A percentile compares a stretch with the other conserved stretches of the same genome.
phyloP scores from a whole-genome alignment of 1,139 yeast genomes.

The Tardiomyces blankii region DNA sequence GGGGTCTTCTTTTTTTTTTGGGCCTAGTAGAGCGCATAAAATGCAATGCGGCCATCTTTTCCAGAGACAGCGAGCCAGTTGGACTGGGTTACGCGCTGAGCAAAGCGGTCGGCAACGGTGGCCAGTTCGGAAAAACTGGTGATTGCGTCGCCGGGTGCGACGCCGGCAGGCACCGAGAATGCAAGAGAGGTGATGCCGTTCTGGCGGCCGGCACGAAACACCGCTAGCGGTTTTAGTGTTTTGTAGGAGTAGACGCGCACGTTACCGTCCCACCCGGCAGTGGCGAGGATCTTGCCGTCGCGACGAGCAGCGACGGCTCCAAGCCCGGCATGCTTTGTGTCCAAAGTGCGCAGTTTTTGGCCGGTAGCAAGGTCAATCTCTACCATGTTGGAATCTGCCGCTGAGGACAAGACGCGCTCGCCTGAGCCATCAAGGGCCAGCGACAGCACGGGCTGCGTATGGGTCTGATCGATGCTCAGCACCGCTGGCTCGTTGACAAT shows the following conservation, averaged over 20 bases:
- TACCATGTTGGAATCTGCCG: constrained; percentile 25
- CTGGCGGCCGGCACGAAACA: constrained; percentile 20
- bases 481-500: constrained; percentile 2
- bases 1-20: no score
- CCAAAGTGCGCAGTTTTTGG: constrained; percentile 3
- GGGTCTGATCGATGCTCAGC: constrained; percentile 14
- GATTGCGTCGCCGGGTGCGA: not conserved
- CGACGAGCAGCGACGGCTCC: constrained; percentile 18
- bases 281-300: constrained; percentile 22
- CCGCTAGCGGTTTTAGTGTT: constrained; percentile 18
- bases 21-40: constrained; percentile 11
- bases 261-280: constrained; percentile 32
- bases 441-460: constrained; percentile 27
- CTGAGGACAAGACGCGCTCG: constrained; percentile 17
- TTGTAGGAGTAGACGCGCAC: constrained; percentile 21
- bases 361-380: constrained; percentile 6
- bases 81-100: constrained; percentile 3
- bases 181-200: constrained; percentile 19
- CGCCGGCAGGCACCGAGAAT: constrained; percentile 11
- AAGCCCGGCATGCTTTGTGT: constrained; percentile 22
- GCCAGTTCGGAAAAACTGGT: not conserved
- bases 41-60: constrained; percentile 27
- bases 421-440: constrained; percentile 11
- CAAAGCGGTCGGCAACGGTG: constrained; percentile 6
- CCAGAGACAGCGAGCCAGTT: constrained; percentile 29